phyloP scores from a whole-genome alignment of 306 rosid genomes.

The Cyamopsis tetragonoloba region DNA sequence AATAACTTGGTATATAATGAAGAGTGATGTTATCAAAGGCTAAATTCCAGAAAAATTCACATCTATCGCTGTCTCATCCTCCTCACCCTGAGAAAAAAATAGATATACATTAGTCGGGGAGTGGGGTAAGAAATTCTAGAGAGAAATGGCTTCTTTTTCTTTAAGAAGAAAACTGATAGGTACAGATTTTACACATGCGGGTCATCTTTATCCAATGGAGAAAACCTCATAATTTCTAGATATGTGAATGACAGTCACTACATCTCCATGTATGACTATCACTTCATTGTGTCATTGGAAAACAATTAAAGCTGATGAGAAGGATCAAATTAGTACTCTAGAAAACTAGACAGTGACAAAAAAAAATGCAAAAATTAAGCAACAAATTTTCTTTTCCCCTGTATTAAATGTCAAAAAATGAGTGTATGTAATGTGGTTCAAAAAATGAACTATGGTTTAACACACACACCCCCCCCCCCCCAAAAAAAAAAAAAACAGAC shows the following conservation, averaged over 20 bases:
- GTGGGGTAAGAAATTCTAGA: not conserved
- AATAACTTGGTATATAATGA: slow-evolving; percentile 76
- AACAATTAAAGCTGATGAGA: slow-evolving; percentile 11
- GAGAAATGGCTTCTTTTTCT: not conserved
- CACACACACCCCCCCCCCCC: too few species aligned
- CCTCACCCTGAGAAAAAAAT: slow-evolving; percentile 65
- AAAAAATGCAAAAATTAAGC: not conserved
- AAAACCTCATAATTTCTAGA: slow-evolving; percentile 12
- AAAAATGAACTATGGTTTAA: not conserved
- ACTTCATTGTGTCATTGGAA: slow-evolving; percentile 8
- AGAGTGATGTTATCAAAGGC: slow-evolving; percentile 73
- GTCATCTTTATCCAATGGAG: slow-evolving; percentile 10
- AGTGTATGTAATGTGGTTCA: slow-evolving; percentile 2
- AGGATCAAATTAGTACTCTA: not conserved
- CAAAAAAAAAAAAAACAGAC: not conserved
- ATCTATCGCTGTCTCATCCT: slow-evolving; percentile 84
- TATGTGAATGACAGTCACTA: slow-evolving; percentile 18
- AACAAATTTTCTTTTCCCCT: not conserved
- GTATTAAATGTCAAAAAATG: not conserved
- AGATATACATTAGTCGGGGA: slow-evolving; percentile 16
- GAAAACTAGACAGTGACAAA: not conserved
- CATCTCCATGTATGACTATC: not conserved
- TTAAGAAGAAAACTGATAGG: not conserved
- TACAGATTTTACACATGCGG: slow-evolving; percentile 4
- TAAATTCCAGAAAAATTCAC: slow-evolving; percentile 86